Percentiles rank a stretch among this genome's conserved stretches.
Conservation (phyloP, 495 filamentous ascomycete species). For the Daldinia grandis region DNA sequence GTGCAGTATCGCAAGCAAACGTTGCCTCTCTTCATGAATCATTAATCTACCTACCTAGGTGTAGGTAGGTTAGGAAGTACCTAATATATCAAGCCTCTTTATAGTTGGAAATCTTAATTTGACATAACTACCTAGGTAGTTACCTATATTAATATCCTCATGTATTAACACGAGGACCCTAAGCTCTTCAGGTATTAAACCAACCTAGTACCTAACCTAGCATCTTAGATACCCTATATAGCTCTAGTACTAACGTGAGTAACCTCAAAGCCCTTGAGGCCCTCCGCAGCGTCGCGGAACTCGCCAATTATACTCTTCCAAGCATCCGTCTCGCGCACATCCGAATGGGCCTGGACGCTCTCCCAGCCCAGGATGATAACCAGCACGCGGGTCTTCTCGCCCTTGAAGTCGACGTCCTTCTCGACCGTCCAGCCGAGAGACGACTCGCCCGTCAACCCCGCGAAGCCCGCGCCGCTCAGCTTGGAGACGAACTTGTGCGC, state of each 20-base stretch:
- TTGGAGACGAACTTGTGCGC: neutral
- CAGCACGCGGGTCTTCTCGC: conserved; percentile 23
- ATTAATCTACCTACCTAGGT: too few relatives aligned
- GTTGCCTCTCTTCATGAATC: conserved; percentile 18
- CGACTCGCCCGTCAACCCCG: conserved; percentile 16
- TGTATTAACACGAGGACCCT: neutral
- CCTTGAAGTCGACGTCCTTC: conserved; percentile 27
- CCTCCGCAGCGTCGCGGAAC: conserved; percentile 14
- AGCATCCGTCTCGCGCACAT: conserved; percentile 7
- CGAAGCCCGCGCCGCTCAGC: conserved; percentile 9
- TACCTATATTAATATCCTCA: neutral
- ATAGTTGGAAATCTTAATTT: neutral
- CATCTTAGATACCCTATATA: conserved; percentile 7
- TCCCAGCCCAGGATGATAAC: conserved; percentile 29
- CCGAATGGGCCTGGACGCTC: conserved; percentile 27
- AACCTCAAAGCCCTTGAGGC: conserved; percentile 26
- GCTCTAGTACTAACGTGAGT: conserved; percentile 14
- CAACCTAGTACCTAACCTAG: neutral
- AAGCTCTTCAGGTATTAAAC: neutral
- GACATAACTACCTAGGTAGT: neutral
- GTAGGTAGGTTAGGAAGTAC: too few relatives aligned
- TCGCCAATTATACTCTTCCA: conserved; percentile 4
- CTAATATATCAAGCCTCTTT: neutral
- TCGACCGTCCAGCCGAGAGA: conserved; percentile 28
- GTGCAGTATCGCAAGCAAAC: neutral